A percentile compares a stretch with the other conserved stretches of the same genome.
Conservation (phyloP, 169 alveolate species). For the Babesia ovata region DNA sequence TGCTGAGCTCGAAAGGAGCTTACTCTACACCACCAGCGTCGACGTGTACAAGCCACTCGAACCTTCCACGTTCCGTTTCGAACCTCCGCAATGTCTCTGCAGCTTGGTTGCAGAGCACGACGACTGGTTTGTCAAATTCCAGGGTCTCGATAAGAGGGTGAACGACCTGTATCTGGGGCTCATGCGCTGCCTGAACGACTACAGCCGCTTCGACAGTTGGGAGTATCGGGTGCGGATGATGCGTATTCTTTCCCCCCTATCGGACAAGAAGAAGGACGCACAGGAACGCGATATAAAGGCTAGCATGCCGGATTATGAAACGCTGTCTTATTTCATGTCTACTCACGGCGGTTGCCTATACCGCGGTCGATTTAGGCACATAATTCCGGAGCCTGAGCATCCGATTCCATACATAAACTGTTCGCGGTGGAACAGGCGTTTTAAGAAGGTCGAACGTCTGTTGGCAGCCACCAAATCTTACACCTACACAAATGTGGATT, state of each 20-base stretch:
- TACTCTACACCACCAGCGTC: constrained; percentile 41
- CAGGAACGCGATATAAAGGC: constrained; percentile 48
- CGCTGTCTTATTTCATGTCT: constrained; percentile 30
- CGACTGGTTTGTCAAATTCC: constrained; percentile 3
- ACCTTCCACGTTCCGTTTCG: constrained; percentile 36
- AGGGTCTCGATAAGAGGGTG: neutral
- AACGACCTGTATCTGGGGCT: constrained; percentile 29
- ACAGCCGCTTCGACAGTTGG: constrained; percentile 25
- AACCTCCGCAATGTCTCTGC: constrained; percentile 47
- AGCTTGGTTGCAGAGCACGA: neutral
- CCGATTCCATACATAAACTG: constrained; percentile 49
- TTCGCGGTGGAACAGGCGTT: constrained; percentile 58
- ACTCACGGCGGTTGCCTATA: constrained; percentile 65
- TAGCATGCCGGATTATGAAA: constrained; percentile 45
- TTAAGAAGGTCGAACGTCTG: constrained; percentile 45
- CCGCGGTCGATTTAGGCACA: constrained; percentile 42
- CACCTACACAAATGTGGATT: neutral
- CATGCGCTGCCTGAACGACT: constrained; percentile 15
- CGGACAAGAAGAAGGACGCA: constrained; percentile 56
- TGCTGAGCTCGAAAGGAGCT: constrained; percentile 35
- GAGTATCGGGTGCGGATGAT: constrained; percentile 32
- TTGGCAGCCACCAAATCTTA: constrained; percentile 32
- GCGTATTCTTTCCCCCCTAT: constrained; percentile 28
- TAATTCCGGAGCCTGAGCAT: constrained; percentile 30
- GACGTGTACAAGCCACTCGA: constrained; percentile 37